Evolutionary conservation across 1,284 basidiomycete species (phyloP).

Genomic region (Ustilago sp.): DNA sequence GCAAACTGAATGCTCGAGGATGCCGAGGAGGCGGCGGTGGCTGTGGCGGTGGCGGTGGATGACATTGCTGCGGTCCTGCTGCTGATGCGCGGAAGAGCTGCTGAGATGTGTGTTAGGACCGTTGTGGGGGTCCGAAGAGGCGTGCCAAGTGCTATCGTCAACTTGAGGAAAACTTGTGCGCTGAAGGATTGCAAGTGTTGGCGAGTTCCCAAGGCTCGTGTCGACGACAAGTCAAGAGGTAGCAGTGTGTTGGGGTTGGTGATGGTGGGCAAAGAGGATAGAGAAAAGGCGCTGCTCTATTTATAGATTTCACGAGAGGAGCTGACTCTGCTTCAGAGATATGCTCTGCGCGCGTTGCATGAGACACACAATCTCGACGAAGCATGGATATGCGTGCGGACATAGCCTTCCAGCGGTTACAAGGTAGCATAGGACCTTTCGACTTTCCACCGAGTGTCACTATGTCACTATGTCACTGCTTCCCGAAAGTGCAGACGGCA

Average conservation of each 20-base stretch:
- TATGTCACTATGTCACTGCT: background rate
- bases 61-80: constrained; percentile 14
- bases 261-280: background rate
- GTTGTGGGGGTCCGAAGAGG: background rate
- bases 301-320: background rate
- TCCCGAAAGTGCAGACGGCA: background rate
- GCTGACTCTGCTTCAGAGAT: background rate
- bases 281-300: background rate
- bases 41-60: constrained; percentile 24
- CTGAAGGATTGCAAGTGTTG: background rate
- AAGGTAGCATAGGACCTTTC: background rate
- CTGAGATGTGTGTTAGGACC: background rate
- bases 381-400: background rate
- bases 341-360: constrained; percentile 5
- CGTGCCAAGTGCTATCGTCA: background rate
- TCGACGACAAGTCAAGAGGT: background rate
- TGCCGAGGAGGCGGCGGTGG: background rate
- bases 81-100: background rate
- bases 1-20: constrained; percentile 23
- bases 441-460: background rate
- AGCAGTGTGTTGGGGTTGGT: background rate
- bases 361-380: background rate
- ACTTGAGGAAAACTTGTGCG: background rate
- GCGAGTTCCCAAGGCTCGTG: too few relatives aligned
- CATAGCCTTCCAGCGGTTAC: background rate